Base-by-base conservation (phyloP, 352 stramenopile species). In the Hyaloperonospora brassicae region DNA sequence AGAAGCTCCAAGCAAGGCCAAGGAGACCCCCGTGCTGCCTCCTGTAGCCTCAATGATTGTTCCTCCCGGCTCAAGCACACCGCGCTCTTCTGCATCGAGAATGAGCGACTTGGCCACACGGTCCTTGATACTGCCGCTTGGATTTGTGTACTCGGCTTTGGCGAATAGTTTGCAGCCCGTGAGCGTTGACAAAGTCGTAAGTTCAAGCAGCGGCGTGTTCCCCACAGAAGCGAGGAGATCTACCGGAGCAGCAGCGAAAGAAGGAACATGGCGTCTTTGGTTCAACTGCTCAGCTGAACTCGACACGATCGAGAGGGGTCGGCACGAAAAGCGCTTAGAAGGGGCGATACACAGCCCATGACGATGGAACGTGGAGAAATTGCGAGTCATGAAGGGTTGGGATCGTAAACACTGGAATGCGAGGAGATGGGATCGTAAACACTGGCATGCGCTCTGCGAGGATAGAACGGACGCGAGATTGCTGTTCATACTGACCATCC, bases 111-210 rank as follows among this genome's bases (percentile, higher is more conserved):
- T 86, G 35, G 89, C 89, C 7, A 95, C 92, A 38, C 93, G 89
- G 73, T 98, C 93, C 69, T 98, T 98, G 54, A 97, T 86, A 21
- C 75, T 94, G 5, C 93, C 93, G 56, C 88, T 89, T 22, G 94
- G 94, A 65, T 98, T 98, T 60, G 82, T 72, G 58, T 75, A 89
- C 68, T 91, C 81, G 31, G 78, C 79, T 64, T 91, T 91, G 51
- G 66, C 81, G 23, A 85, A 73, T 55, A 91, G 79, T 50, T 72
- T 83, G 63, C 79, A 87, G 3, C 70, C 69, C 6, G 81, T 91
- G 45, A 89, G 70, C 49, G 68, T 61, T 0, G 78, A 87, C n/a
- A 89, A 35, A 22, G 65, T 73, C 34, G 72, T 73, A 48, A 91
- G 71, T 60, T 88, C 72, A 13, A 91, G 59, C 38, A 91, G 59